Base-by-base conservation (phyloP, 2,329 filamentous ascomycete genomes). In the Penicillium polonicum region DNA sequence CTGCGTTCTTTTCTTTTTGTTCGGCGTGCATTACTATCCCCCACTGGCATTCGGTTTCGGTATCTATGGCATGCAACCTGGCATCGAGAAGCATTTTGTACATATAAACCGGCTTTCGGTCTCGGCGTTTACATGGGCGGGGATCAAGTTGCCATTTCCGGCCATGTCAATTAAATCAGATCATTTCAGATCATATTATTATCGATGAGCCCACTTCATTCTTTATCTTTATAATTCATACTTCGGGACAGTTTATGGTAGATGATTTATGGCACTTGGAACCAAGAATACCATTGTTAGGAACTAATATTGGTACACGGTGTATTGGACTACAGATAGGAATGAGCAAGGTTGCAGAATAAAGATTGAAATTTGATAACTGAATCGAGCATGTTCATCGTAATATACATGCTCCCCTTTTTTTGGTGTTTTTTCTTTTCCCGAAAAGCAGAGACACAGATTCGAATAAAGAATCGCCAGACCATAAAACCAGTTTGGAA, bases 71-170 rank as follows among this genome's bases (percentile, higher is more conserved):
- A 53, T 52, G 42, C 48, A 46, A 46, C 12, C 33, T 52, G 44
- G 55, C 55, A 54, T 57, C 42, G 29, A 58, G 38, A 49, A 55
- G 44, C 51, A 44, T 58, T 49, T 44, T 58, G 57, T 59, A 52
- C 27, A 57, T 59, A 57, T 60, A 27, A 38, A 36, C 25, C 31
- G n/a, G 42, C 53, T 52, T 43, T 56, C 31, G 21, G 41, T 50
- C 35, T 48, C 48, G 52, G 56, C 56, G 52, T 57, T 48, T 39
- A 46, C 29, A 35, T 44, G 36, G 49, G 4, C 29, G 17, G 50
- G 36, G 5, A 36, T 44, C 9, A n/a, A 44, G 13, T 31, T 29
- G 23, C 23, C 44, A 23, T 21, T 27, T 39, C 17, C 19, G 36
- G 45, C 21, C 8, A 17, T 53, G 8, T 48, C 33, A 39, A 39